These are phyloP conservation scores for Paramecium biaurelia DNA, from an alignment of 73 alveolate species.

Conservation along the genomic window DNA sequence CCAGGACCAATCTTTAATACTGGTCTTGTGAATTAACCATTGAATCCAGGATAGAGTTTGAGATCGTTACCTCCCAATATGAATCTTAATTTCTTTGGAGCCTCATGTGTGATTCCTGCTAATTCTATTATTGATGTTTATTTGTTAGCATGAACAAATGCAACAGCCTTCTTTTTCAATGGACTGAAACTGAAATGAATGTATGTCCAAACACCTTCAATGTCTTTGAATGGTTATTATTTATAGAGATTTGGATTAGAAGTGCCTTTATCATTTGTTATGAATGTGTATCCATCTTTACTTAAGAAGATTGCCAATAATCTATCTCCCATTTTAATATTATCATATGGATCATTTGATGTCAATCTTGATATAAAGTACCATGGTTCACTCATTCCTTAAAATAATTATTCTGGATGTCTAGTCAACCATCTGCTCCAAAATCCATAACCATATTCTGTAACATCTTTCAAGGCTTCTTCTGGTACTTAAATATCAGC, in stretches of 20 bases:
- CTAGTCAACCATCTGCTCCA: slow-evolving; percentile 51
- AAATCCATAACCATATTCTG: slow-evolving; percentile 34
- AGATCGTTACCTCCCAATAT: slow-evolving; percentile 48
- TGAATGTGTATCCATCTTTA: slow-evolving; percentile 51
- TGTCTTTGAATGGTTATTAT: background rate
- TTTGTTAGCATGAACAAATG: background rate
- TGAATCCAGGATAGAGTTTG: slow-evolving; percentile 48
- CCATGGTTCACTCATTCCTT: slow-evolving; percentile 32
- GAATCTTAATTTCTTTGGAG: slow-evolving; percentile 51
- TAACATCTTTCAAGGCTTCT: slow-evolving; percentile 8
- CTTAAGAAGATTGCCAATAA: background rate
- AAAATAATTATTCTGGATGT: background rate
- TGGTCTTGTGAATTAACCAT: slow-evolving; percentile 49
- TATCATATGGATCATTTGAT: slow-evolving; percentile 50
- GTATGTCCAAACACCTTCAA: slow-evolving; percentile 53
- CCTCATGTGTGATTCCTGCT: background rate
- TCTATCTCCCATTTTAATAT: slow-evolving; percentile 44
- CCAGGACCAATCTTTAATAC: slow-evolving; percentile 48
- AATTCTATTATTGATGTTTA: background rate
- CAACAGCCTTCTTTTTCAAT: slow-evolving; percentile 9
- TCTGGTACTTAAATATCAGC: slow-evolving; percentile 38
- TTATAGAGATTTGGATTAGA: slow-evolving; percentile 10
- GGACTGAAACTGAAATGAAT: slow-evolving; percentile 29
- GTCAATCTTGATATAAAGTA: slow-evolving; percentile 43
- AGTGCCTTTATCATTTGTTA: background rate